These are phyloP conservation scores for Atractiella rhizophila DNA, from an alignment of 768 basidiomycete species.

Conservation along the genomic window DNA sequence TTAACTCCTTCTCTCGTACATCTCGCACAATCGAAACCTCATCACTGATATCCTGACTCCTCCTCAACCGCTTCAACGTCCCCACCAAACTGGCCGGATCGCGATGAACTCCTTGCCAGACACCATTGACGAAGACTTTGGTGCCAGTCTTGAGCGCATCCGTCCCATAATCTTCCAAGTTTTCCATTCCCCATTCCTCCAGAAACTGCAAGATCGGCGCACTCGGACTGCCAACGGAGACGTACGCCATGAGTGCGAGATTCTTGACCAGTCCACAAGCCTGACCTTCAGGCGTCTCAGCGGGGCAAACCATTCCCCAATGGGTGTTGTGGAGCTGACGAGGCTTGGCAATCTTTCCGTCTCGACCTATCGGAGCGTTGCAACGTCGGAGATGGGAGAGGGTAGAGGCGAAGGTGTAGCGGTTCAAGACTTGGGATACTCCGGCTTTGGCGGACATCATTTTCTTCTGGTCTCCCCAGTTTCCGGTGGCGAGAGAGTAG, in stretches of 20 bases:
- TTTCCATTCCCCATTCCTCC: constrained; percentile 94
- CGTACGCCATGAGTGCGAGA: constrained; percentile 85
- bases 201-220: constrained; percentile 93
- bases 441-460: constrained; percentile 93
- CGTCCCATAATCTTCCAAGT: constrained; percentile 71
- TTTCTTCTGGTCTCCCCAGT: constrained; percentile 99
- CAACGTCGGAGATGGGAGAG: constrained; percentile 91
- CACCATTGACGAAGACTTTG: constrained; percentile 96
- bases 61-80: constrained; percentile 69
- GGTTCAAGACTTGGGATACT: constrained; percentile 92
- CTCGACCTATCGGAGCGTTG: constrained; percentile 90
- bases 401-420: constrained; percentile 96
- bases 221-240: constrained; percentile 86
- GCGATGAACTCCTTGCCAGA: constrained; percentile 97
- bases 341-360: constrained; percentile 97
- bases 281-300: constrained; percentile 97
- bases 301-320: constrained; percentile 99
- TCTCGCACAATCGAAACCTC: constrained; percentile 96
- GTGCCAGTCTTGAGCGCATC: constrained; percentile 26
- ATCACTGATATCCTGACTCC: constrained; percentile 81
- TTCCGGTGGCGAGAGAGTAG: constrained; percentile 91
- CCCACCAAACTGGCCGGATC: constrained; percentile 77
- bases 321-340: constrained; percentile 98
- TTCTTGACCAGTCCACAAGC: constrained; percentile 99
- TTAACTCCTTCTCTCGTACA: constrained; percentile 79